These are phyloP conservation scores for Daldinia decipiens DNA, from an alignment of 495 filamentous ascomycete species.

Conservation along the genomic window DNA sequence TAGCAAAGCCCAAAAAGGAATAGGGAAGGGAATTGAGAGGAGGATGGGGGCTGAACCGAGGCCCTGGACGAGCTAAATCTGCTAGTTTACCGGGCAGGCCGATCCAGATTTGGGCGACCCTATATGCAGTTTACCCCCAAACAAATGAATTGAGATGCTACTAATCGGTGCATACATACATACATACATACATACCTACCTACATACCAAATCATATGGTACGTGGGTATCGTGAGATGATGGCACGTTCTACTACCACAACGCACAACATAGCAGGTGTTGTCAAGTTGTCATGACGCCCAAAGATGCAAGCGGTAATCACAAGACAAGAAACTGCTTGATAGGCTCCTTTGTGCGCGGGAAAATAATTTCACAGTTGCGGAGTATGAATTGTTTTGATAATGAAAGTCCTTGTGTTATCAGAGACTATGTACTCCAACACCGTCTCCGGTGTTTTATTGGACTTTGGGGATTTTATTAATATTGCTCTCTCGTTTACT, in stretches of 20 bases:
- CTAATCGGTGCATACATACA: not conserved
- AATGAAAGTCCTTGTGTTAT: constrained; percentile 26
- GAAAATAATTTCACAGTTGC: constrained; percentile 10
- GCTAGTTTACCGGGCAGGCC: constrained; percentile 32
- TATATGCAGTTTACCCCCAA: too few species aligned
- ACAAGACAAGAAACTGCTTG: constrained; percentile 16
- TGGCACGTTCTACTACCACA: constrained; percentile 33
- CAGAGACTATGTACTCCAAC: constrained; percentile 8
- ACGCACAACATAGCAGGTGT: constrained; percentile 2
- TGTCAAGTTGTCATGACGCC: constrained; percentile 20
- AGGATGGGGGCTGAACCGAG: constrained; percentile 29
- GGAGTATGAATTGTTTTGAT: constrained; percentile 16
- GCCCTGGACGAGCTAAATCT: constrained; percentile 38
- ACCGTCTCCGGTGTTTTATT: constrained; percentile 23
- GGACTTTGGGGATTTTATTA: constrained; percentile 13
- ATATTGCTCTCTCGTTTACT: constrained; percentile 1
- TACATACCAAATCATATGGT: constrained; percentile 13
- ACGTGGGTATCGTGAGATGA: constrained; percentile 35
- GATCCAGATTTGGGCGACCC: constrained; percentile 31
- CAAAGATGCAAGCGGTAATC: constrained; percentile 16
- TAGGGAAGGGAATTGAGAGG: not conserved
- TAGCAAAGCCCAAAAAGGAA: constrained; percentile 8
- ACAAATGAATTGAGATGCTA: constrained; percentile 7
- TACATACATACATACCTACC: too few species aligned
- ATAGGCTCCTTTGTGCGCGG: constrained; percentile 10